Base-by-base conservation (phyloP, 1,284 basidiomycete genomes). In the Leccinum subrobustum region DNA sequence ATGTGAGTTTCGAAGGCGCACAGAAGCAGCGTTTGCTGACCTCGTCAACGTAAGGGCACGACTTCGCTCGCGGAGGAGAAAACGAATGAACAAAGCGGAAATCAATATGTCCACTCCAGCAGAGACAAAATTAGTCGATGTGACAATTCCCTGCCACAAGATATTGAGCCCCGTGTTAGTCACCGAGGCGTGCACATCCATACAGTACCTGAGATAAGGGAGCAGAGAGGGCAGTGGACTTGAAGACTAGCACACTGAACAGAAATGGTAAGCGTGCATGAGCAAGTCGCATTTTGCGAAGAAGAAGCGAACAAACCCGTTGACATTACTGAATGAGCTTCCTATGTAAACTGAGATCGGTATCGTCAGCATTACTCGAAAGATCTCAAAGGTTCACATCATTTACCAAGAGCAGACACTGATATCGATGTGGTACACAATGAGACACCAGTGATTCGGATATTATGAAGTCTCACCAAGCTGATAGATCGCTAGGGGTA, bases 271-370 rank as follows among this genome's bases (percentile, higher is more conserved):
- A 25, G 1, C 6, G 1, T 12, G 20, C 2, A 23, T 54, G 3
- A n/a, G 39, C 16, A 51, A 20, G 12, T n/a, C 9, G 4, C 6
- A 6, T 8, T n/a, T 0, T 3, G n/a, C 3, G 18, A 11, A 16
- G 6, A 16, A 51, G 2, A 20, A 47, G 48, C 6, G 0, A 50
- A n/a, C 58, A 6, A n/a, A 68, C 65, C 55, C 59, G 6, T 63
- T 8, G 1, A 20, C 14, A 16, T 42, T 48, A 5, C 20, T 35
- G 2, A 55, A 35, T 2, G 48, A 39, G 8, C 44, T 53, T 14
- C 47, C 23, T 9, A 60, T 1, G 8, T 52, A 48, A 52, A 60
- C 60, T 61, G 29, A 16, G 12, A 27, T 25, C 14, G 6, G 3
- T 3, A 37, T 18, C 4, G 2, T 20, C 11, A 35, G n/a, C 16